phyloP scores from a whole-genome alignment of 352 stramenopile genomes.

The Thalassiosira sp. region DNA sequence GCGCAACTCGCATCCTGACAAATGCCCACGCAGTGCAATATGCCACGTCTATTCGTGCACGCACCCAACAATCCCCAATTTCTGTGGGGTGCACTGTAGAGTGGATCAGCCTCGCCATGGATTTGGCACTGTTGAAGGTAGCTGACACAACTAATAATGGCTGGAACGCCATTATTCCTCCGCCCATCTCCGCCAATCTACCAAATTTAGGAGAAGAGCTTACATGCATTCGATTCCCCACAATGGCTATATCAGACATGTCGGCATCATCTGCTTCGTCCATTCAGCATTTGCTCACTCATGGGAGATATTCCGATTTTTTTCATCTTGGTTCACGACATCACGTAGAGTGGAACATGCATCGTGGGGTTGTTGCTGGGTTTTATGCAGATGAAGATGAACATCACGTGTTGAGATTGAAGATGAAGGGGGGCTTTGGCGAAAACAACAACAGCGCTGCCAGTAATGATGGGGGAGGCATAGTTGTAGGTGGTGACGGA shows the following conservation, averaged over 20 bases:
- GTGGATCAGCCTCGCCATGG: conserved; percentile 36
- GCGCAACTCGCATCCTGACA: conserved; percentile 35
- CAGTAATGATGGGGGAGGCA: not conserved
- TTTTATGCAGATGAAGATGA: conserved; percentile 29
- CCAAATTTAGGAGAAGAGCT: conserved; percentile 29
- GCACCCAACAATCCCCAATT: not conserved
- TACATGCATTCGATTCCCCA: conserved; percentile 38
- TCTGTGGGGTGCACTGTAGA: conserved; percentile 19
- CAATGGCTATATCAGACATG: conserved; percentile 7
- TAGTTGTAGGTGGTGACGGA: conserved; percentile 16
- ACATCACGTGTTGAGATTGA: conserved; percentile 30
- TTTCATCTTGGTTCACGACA: not conserved
- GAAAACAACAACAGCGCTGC: not conserved
- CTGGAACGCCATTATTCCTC: not conserved
- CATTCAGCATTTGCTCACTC: not conserved
- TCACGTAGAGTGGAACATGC: not conserved
- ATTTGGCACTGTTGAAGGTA: conserved; percentile 49
- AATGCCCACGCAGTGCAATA: conserved; percentile 33
- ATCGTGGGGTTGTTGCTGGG: not conserved
- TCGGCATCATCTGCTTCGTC: not conserved
- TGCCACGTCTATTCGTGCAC: conserved; percentile 37
- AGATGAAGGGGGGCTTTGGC: not conserved
- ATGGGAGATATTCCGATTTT: conserved; percentile 4
- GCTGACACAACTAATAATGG: not conserved
- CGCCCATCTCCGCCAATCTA: not conserved